phyloP scores from a whole-genome alignment of 2,329 filamentous ascomycete genomes.

The Emericellopsis atlantica region DNA sequence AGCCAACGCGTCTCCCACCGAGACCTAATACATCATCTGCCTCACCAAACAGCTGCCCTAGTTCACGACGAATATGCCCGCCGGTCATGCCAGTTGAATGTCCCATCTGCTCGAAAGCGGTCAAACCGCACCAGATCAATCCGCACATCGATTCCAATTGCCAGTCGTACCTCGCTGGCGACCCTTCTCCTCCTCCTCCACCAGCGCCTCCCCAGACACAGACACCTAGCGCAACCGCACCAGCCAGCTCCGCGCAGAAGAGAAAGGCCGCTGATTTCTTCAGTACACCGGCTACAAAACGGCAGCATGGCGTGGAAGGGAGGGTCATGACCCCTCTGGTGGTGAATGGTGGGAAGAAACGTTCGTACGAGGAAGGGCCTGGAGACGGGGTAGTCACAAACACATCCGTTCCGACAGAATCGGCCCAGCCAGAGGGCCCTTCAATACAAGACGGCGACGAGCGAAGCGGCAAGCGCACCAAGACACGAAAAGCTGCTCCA shows the following conservation, averaged over 20 bases:
- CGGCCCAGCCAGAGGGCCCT: conserved; percentile 1
- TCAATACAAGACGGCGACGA: conserved; percentile 1
- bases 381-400: conserved; percentile 14
- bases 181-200: conserved; percentile 18
- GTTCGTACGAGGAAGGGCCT: conserved; percentile 41
- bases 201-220: conserved; percentile 16
- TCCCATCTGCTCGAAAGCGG: conserved; percentile 66
- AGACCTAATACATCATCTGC: not conserved
- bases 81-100: conserved; percentile 48
- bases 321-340: conserved; percentile 18
- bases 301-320: conserved; percentile 23
- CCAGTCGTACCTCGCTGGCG: conserved; percentile 49
- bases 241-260: conserved; percentile 31
- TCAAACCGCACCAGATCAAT: conserved; percentile 70
- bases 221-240: conserved; percentile 12
- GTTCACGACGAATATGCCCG: not conserved
- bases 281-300: conserved; percentile 46
- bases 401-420: not conserved
- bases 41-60: not conserved
- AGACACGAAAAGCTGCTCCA: conserved; percentile 62
- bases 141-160: conserved; percentile 82
- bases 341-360: conserved; percentile 30
- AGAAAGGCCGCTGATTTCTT: conserved; percentile 47
- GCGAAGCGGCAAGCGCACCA: conserved; percentile 44
- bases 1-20: not conserved